A percentile compares a stretch with the other conserved stretches of the same genome.
phyloP scores from a whole-genome alignment of 108 stramenopile species.

The Bacterosira constricta region DNA sequence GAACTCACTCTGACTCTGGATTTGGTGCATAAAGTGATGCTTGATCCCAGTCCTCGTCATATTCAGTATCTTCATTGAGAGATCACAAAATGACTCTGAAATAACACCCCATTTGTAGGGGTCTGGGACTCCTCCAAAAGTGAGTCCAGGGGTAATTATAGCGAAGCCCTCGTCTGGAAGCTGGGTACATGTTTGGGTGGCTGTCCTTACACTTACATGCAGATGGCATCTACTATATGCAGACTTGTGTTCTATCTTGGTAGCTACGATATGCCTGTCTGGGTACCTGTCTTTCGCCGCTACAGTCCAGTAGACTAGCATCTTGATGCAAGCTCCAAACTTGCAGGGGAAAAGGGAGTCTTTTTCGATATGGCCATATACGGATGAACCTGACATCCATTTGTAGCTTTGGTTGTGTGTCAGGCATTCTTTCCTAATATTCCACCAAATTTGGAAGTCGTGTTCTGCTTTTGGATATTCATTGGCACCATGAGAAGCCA shows the following conservation, averaged over 20 bases:
- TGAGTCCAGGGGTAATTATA: neutral
- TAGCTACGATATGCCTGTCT: neutral
- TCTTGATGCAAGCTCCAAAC: neutral
- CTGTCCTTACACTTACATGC: neutral
- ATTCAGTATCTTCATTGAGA: slow-evolving; percentile 8
- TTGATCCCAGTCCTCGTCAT: slow-evolving; percentile 21
- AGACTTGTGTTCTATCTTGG: slow-evolving; percentile 9
- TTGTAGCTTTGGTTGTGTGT: slow-evolving; percentile 14
- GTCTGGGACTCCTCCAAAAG: slow-evolving; percentile 25
- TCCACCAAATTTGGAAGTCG: neutral
- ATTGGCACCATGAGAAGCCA: neutral
- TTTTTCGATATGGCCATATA: neutral
- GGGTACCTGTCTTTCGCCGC: slow-evolving; percentile 3
- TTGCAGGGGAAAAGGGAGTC: neutral
- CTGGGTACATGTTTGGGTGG: slow-evolving; percentile 16
- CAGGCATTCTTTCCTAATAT: slow-evolving; percentile 13
- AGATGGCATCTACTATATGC: slow-evolving; percentile 7
- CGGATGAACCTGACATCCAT: slow-evolving; percentile 1
- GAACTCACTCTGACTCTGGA: too few species aligned
- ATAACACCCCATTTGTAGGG: slow-evolving; percentile 21
- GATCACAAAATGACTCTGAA: slow-evolving; percentile 24
- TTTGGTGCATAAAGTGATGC: neutral
- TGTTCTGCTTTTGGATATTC: slow-evolving; percentile 13
- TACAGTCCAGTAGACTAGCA: slow-evolving; percentile 9
- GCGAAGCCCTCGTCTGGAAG: slow-evolving; percentile 1